These are phyloP conservation scores for Magnaporthiopsis incrustans DNA, from an alignment of 2,329 filamentous ascomycete species.

Conservation along the genomic window DNA sequence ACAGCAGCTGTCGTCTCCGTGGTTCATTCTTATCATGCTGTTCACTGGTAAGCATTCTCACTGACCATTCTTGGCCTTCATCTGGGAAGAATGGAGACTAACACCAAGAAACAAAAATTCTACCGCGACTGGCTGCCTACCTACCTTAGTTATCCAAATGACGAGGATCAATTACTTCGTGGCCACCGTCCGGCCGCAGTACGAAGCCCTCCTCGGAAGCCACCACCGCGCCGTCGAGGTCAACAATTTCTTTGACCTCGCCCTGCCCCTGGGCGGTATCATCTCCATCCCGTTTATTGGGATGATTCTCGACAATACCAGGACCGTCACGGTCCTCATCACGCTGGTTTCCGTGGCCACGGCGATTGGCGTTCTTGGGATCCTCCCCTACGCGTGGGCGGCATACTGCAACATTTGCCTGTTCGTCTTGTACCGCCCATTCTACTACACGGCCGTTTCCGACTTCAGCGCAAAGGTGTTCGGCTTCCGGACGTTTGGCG, in stretches of 20 bases:
- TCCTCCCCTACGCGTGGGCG: conserved; percentile 60
- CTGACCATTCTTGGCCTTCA: neutral
- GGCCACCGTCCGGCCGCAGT: conserved; percentile 76
- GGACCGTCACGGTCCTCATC: conserved; percentile 62
- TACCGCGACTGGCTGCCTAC: neutral
- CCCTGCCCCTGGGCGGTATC: conserved; percentile 75
- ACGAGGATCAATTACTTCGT: conserved; percentile 89
- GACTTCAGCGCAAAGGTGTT: conserved; percentile 91
- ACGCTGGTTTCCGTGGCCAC: conserved; percentile 66
- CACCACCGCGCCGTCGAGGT: conserved; percentile 54
- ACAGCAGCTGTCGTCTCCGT: conserved; percentile 69
- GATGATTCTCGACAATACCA: conserved; percentile 65
- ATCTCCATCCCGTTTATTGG: conserved; percentile 85
- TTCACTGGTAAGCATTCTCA: conserved; percentile 52
- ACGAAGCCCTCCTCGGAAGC: conserved; percentile 63
- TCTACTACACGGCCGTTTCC: conserved; percentile 87
- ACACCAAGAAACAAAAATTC: neutral
- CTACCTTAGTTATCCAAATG: conserved; percentile 60
- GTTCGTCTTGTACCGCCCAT: conserved; percentile 77
- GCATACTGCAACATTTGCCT: conserved; percentile 70
- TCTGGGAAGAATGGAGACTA: neutral
- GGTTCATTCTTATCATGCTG: conserved; percentile 76
- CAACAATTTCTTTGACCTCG: conserved; percentile 75
- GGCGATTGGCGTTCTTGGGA: conserved; percentile 65
- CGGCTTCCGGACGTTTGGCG: conserved; percentile 84